These are phyloP conservation scores for Ustilago xerochloae DNA, from an alignment of 1,284 basidiomycete genomes.

Conservation along the genomic window DNA sequence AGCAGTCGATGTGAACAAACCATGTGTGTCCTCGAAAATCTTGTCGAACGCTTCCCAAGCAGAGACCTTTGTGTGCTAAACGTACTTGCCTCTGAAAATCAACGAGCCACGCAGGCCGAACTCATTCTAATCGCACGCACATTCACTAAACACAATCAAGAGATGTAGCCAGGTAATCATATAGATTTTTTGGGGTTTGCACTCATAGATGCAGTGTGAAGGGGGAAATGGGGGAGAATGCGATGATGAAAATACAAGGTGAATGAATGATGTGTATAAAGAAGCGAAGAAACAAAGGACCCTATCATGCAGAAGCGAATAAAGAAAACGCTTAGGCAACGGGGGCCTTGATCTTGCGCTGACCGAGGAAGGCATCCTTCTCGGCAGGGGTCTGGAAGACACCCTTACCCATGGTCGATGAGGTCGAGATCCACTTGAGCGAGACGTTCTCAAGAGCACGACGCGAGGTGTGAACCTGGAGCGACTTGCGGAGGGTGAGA, in stretches of 20 bases:
- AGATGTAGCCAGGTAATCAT: slow-evolving; percentile 40
- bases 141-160: neutral
- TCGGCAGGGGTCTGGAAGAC: slow-evolving; percentile 95
- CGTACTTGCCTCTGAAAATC: no score
- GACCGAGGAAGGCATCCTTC: slow-evolving; percentile 93
- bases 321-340: slow-evolving; percentile 40
- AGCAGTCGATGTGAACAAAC: no score
- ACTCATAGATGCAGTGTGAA: slow-evolving; percentile 34
- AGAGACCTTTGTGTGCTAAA: no score
- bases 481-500: slow-evolving; percentile 74
- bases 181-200: slow-evolving; percentile 45
- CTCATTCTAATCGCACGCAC: no score
- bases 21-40: no score
- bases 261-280: slow-evolving; percentile 11
- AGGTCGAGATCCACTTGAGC: slow-evolving; percentile 99
- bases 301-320: slow-evolving; percentile 7
- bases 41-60: no score
- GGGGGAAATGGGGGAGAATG: slow-evolving; percentile 20
- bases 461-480: slow-evolving; percentile 67
- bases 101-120: no score
- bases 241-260: slow-evolving; percentile 28
- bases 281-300: slow-evolving; percentile 13
- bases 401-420: slow-evolving; percentile 88
- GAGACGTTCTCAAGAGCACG: slow-evolving; percentile 87
- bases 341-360: slow-evolving; percentile 48